These are phyloP conservation scores for Phycomyces nitens DNA, from an alignment of 192 early-diverging fungal species.

Conservation along the genomic window DNA sequence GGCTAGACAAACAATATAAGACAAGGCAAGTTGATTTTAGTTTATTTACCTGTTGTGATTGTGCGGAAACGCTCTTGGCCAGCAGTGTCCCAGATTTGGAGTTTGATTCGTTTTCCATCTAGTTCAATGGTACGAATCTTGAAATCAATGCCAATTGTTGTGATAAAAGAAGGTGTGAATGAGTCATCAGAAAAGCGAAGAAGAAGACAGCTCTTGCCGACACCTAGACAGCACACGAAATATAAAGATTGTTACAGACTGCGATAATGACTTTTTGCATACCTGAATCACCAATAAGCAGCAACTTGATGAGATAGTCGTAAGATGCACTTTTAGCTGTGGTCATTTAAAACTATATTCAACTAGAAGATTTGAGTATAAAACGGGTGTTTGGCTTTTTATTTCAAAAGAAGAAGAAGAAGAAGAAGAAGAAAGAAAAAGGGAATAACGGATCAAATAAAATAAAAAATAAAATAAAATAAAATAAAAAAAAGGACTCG, in stretches of 20 bases:
- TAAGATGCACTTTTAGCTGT: slow-evolving; percentile 86
- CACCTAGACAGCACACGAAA: slow-evolving; percentile 53
- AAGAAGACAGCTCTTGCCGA: slow-evolving; percentile 95
- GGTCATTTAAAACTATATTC: slow-evolving; percentile 6
- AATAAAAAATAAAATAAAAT: too few relatives aligned
- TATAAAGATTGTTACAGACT: background rate
- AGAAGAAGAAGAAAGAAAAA: too few relatives aligned
- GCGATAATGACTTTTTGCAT: slow-evolving; percentile 13
- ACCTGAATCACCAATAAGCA: slow-evolving; percentile 98
- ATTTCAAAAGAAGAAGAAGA: too few relatives aligned
- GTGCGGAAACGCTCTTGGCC: slow-evolving; percentile 99
- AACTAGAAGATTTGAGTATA: too few relatives aligned
- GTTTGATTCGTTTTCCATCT: slow-evolving; percentile 98
- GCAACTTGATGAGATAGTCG: slow-evolving; percentile 98
- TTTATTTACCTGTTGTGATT: slow-evolving; percentile 83
- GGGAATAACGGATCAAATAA: too few relatives aligned
- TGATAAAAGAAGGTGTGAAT: slow-evolving; percentile 99
- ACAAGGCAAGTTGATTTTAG: too few relatives aligned
- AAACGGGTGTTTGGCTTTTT: too few relatives aligned
- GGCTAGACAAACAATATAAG: too few relatives aligned
- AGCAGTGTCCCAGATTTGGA: slow-evolving; percentile 99
- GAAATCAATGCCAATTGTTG: slow-evolving; percentile 99
- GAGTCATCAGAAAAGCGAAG: slow-evolving; percentile 98
- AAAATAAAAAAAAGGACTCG: too few relatives aligned
- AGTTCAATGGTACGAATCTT: slow-evolving; percentile 98